Base-by-base conservation (phyloP, 2,329 filamentous ascomycete species). In the Endoconidiophora polonica region DNA sequence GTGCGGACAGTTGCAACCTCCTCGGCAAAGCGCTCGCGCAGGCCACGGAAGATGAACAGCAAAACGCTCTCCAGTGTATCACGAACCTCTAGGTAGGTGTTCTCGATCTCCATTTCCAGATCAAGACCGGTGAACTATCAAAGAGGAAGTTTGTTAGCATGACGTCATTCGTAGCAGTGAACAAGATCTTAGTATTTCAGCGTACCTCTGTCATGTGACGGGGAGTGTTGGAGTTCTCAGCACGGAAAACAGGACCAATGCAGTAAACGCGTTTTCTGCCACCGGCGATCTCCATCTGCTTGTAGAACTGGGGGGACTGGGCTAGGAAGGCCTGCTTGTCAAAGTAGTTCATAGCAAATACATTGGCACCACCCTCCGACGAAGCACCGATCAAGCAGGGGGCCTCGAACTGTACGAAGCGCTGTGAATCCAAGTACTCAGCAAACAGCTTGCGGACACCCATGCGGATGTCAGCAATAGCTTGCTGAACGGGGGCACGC, bases 281-380 rank as follows among this genome's bases (percentile, higher is more conserved):
- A 53, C 82, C 81, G 1, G 83, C 82, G 63, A 93, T 87, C 62
- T 88, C 79, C 65, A 84, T 79, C 62, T 93, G 85, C 71, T 93
- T 91, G 67, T 90, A 88, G 58, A 91, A 83, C 61, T 91, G 85
- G 4, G 85, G 86, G 4, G 77, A 83, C 63, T 88, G 84, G 4
- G 85, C 85, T 18, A 91, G 71, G 62, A 71, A 91, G 1, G 86
- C 90, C 56, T 82, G 77, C 60, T 82, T 77, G 57, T 83, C 85
- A 64, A 96, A 96, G 68, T 96, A 96, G 41, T 81, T 80, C 58
- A 96, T 71, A 58, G 81, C 74, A 65, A 98, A 96, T 39, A 96
- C 90, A 62, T 90, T 93, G 57, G 80, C 80, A 56, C 91, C 91
- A 59, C 91, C 90, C 68, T 98, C 91, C 3, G 86, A 91, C 3